phyloP scores from a whole-genome alignment of 148 eudicot species.

The Rhododendron ferrugineum region DNA sequence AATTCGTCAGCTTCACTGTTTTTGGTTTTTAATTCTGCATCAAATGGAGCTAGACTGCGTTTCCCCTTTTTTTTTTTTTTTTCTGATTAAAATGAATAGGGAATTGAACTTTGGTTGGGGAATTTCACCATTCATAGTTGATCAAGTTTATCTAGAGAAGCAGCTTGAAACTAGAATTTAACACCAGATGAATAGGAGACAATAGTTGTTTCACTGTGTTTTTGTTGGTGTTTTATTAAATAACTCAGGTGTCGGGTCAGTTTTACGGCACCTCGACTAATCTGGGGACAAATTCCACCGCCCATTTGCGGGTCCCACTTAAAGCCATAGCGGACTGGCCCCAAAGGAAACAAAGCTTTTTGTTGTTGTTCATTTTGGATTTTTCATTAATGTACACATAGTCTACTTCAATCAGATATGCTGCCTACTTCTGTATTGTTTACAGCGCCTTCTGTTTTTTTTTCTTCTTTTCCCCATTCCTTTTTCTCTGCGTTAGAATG shows the following conservation, averaged over 20 bases:
- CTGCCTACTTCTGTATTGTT: background rate
- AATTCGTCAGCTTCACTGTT: background rate
- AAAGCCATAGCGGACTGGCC: too few species aligned
- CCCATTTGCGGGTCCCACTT: too few species aligned
- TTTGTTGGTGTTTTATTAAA: background rate
- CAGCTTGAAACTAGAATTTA: background rate
- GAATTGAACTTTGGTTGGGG: background rate
- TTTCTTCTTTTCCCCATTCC: background rate
- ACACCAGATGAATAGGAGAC: background rate
- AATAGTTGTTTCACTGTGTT: constrained; percentile 11
- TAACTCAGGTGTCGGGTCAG: too few species aligned
- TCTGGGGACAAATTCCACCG: too few species aligned
- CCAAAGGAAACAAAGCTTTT: too few species aligned
- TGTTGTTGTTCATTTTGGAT: background rate
- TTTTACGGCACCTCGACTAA: too few species aligned
- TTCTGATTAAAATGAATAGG: background rate
- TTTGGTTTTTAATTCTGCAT: background rate
- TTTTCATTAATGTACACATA: background rate
- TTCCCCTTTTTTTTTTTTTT: background rate
- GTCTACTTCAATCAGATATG: background rate
- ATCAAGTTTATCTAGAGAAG: background rate
- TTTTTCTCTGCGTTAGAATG: background rate
- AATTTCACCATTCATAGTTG: background rate
- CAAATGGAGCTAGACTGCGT: background rate
- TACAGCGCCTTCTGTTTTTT: background rate